Percentiles rank a stretch among this genome's conserved stretches.
Evolutionary conservation across 2,329 filamentous ascomycete species (phyloP).

Genomic region (Fusarium stilboides): DNA sequence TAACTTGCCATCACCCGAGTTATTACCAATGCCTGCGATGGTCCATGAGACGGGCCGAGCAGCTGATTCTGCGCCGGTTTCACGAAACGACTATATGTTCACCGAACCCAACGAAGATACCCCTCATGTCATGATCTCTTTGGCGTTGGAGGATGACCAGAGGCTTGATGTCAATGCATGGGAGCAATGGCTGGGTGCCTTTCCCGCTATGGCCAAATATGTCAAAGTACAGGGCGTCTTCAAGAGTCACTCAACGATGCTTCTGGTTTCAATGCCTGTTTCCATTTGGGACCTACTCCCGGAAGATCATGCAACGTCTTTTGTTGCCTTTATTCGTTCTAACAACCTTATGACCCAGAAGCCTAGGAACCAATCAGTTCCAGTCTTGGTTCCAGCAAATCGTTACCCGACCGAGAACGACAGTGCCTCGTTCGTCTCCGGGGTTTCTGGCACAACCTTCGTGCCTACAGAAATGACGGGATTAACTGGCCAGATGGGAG

Average conservation of each 20-base stretch:
- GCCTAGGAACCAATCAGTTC: constrained; percentile 39
- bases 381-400: constrained; percentile 45
- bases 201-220: constrained; percentile 71
- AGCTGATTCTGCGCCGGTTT: constrained; percentile 42
- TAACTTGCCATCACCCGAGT: constrained; percentile 44
- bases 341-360: constrained; percentile 65
- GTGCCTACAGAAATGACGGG: constrained; percentile 51
- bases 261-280: constrained; percentile 71
- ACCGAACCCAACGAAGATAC: constrained; percentile 68
- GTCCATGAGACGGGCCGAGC: constrained; percentile 48
- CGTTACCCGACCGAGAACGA: constrained; percentile 46
- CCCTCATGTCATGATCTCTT: constrained; percentile 73
- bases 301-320: constrained; percentile 70
- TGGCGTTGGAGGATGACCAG: constrained; percentile 72
- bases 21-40: constrained; percentile 37
- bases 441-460: constrained; percentile 55
- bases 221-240: constrained; percentile 74
- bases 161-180: constrained; percentile 70
- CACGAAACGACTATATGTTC: constrained; percentile 50
- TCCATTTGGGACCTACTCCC: constrained; percentile 73
- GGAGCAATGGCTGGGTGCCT: constrained; percentile 70
- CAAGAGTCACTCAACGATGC: constrained; percentile 72
- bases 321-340: constrained; percentile 72
- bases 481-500: constrained; percentile 38
- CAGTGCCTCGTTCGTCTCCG: constrained; percentile 52